A percentile compares a stretch with the other conserved stretches of the same genome.
phyloP scores from a whole-genome alignment of 345 rosid genomes.

The Arabidopsis suecica region DNA sequence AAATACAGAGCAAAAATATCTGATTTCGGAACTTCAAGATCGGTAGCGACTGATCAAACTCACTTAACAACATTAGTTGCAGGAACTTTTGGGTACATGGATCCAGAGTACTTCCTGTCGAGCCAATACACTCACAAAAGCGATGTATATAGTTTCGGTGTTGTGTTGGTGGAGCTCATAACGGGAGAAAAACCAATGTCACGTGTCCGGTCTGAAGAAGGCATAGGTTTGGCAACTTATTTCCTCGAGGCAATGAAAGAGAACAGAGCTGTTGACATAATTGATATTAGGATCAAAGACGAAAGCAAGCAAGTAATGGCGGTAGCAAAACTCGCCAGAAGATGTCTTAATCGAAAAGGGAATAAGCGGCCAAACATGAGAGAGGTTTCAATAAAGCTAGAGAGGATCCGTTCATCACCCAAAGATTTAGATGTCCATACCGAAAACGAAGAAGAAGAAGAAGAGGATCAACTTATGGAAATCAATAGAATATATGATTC shows the following conservation, averaged over 20 bases:
- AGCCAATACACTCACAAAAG: constrained; percentile 49
- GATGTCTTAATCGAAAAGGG: constrained; percentile 45
- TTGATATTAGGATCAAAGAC: constrained; percentile 36
- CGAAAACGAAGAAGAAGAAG: background rate
- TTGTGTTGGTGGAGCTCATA: constrained; percentile 53
- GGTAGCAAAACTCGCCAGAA: constrained; percentile 43
- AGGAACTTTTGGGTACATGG: constrained; percentile 52
- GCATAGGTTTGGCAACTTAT: constrained; percentile 42
- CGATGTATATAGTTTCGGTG: constrained; percentile 59
- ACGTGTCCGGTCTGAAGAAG: constrained; percentile 38
- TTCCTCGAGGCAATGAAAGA: constrained; percentile 44
- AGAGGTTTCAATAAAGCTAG: constrained; percentile 45
- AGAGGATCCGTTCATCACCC: constrained; percentile 24
- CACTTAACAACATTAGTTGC: constrained; percentile 42
- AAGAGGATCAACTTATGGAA: background rate
- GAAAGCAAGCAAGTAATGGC: constrained; percentile 26
- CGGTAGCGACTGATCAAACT: constrained; percentile 33
- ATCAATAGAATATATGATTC: background rate
- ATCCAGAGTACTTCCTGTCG: constrained; percentile 49
- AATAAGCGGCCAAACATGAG: constrained; percentile 52
- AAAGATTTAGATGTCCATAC: background rate
- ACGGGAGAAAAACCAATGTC: constrained; percentile 46
- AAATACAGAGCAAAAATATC: constrained; percentile 32
- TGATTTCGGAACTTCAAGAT: constrained; percentile 45
- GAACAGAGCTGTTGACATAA: constrained; percentile 28